A percentile compares a stretch with the other conserved stretches of the same genome.
These are phyloP conservation scores for Aspergillus nanangensis DNA, from an alignment of 495 filamentous ascomycete species.

Conservation along the genomic window DNA sequence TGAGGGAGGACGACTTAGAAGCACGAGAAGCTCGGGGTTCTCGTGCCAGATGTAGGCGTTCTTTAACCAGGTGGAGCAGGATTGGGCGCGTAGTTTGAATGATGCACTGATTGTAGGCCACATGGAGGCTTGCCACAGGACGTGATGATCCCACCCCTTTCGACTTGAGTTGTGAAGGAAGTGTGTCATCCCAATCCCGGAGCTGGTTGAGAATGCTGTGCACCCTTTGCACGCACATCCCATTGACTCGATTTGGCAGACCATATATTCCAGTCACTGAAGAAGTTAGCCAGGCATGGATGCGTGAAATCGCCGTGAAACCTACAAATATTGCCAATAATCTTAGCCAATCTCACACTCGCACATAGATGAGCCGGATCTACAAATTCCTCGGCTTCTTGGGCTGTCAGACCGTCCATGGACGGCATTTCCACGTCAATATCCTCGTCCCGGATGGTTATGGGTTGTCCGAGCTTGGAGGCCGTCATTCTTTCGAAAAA, in stretches of 20 bases:
- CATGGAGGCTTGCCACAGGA: slow-evolving; percentile 18
- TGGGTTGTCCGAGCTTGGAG: slow-evolving; percentile 20
- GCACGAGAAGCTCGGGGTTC: slow-evolving; percentile 9
- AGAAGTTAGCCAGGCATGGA: too few species aligned
- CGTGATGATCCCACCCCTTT: slow-evolving; percentile 10
- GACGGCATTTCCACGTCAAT: slow-evolving; percentile 24
- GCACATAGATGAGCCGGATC: slow-evolving; percentile 20
- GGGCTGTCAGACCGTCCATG: slow-evolving; percentile 14
- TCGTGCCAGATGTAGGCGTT: slow-evolving; percentile 12
- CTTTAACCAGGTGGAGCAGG: slow-evolving; percentile 23
- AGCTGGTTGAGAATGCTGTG: slow-evolving; percentile 20
- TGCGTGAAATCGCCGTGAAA: too few species aligned
- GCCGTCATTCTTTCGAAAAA: slow-evolving; percentile 19
- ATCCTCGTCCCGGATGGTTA: slow-evolving; percentile 16
- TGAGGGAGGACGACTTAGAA: slow-evolving; percentile 12
- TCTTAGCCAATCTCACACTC: slow-evolving; percentile 18
- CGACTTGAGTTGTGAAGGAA: slow-evolving; percentile 13
- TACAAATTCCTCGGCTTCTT: slow-evolving; percentile 18
- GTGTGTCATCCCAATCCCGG: slow-evolving; percentile 17
- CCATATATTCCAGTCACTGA: slow-evolving; percentile 24
- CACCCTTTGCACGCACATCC: slow-evolving; percentile 21
- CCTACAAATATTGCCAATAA: slow-evolving; percentile 23
- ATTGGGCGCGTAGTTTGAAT: slow-evolving; percentile 23
- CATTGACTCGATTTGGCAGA: slow-evolving; percentile 11
- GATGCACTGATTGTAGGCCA: slow-evolving; percentile 24